These are phyloP conservation scores for Metschnikowia henanensis DNA, from an alignment of 805 yeast genomes.

Conservation along the genomic window DNA sequence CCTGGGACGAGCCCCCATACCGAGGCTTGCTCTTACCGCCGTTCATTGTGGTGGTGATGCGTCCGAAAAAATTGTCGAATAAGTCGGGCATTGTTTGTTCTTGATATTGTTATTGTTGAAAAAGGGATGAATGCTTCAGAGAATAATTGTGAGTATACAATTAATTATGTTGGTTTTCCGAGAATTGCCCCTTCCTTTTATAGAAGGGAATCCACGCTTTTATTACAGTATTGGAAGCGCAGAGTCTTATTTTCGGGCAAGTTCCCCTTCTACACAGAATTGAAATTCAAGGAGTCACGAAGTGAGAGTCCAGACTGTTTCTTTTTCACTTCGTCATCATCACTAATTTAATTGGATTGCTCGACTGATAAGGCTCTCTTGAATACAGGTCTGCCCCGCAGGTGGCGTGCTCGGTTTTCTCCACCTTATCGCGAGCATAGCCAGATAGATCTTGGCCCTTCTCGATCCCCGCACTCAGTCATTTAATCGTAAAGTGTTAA, in stretches of 20 bases:
- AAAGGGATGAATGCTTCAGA: too few relatives aligned
- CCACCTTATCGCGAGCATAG: not conserved
- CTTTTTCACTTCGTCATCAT: not conserved
- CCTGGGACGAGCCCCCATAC: slow-evolving; percentile 33
- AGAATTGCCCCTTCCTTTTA: too few relatives aligned
- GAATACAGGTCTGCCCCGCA: slow-evolving; percentile 5
- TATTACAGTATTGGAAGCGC: too few relatives aligned
- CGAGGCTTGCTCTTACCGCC: slow-evolving; percentile 36
- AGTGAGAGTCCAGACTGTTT: not conserved
- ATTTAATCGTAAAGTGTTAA: not conserved
- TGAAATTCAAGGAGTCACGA: slow-evolving; percentile 1
- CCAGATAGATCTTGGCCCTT: not conserved
- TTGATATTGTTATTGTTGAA: too few relatives aligned
- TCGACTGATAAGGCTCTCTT: not conserved
- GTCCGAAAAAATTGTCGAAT: slow-evolving; percentile 40
- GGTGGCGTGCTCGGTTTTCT: not conserved
- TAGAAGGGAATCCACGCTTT: too few relatives aligned
- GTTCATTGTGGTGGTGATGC: slow-evolving; percentile 29
- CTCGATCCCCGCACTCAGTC: not conserved
- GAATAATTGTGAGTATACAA: too few relatives aligned
- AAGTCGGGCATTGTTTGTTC: slow-evolving; percentile 31
- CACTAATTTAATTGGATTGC: not conserved
- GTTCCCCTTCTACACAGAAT: not conserved
- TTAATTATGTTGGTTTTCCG: too few relatives aligned
- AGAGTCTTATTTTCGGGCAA: not conserved